These are phyloP conservation scores for Globisporangium nagaii DNA, from an alignment of 352 stramenopile genomes.

Conservation along the genomic window DNA sequence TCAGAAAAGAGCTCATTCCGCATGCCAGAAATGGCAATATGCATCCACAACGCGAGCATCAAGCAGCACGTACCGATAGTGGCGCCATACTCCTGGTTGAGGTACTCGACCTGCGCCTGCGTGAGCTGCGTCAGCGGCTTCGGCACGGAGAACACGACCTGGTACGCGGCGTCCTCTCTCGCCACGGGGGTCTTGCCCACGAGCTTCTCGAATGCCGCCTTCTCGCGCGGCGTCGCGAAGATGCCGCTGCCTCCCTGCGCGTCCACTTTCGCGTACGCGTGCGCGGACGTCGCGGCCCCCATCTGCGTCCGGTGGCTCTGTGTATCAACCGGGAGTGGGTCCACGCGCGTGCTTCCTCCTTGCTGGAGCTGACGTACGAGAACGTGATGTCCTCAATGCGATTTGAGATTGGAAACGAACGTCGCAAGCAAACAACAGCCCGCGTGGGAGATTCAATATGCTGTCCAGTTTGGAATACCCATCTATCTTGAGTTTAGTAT, in stretches of 20 bases:
- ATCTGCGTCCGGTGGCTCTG: too few species aligned
- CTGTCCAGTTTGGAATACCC: too few species aligned
- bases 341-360: too few species aligned
- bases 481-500: too few species aligned
- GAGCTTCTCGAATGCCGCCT: slow-evolving; percentile 69
- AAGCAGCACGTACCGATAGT: slow-evolving; percentile 35
- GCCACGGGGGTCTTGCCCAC: slow-evolving; percentile 40
- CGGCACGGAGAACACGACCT: slow-evolving; percentile 32
- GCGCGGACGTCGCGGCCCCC: slow-evolving; percentile 36
- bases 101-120: slow-evolving; percentile 46
- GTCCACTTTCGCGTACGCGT: slow-evolving; percentile 9
- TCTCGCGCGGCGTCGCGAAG: slow-evolving; percentile 47
- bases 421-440: not conserved
- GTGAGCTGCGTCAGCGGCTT: slow-evolving; percentile 45
- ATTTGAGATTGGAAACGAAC: not conserved
- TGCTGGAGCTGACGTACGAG: not conserved
- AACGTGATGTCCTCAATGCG: not conserved
- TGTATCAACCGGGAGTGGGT: too few species aligned
- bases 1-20: not conserved
- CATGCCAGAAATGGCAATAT: not conserved
- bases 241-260: slow-evolving; percentile 18
- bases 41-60: not conserved
- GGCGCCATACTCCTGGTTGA: slow-evolving; percentile 60
- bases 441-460: not conserved
- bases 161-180: slow-evolving; percentile 49